These are phyloP conservation scores for Lentinula lateritia DNA, from an alignment of 768 basidiomycete genomes.

Conservation along the genomic window DNA sequence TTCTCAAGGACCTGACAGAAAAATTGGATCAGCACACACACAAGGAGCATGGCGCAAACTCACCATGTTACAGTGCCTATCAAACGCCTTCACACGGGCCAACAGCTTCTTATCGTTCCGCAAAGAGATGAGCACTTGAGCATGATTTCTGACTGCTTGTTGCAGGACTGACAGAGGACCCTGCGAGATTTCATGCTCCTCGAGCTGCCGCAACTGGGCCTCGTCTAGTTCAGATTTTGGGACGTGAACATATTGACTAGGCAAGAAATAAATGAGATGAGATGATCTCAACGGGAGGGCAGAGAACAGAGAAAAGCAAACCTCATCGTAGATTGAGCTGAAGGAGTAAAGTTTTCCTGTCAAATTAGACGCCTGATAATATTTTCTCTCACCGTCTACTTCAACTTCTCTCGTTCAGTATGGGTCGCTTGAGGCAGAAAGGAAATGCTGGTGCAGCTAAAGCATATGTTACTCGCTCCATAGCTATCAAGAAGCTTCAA, in stretches of 20 bases:
- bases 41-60: not conserved
- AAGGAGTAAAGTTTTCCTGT: not conserved
- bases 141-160: constrained; percentile 62
- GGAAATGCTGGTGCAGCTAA: constrained; percentile 90
- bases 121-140: constrained; percentile 80
- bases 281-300: not conserved
- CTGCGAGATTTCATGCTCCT: constrained; percentile 98
- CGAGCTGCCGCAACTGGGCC: constrained; percentile 89
- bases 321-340: not conserved
- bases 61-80: constrained; percentile 98
- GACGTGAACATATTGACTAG: constrained; percentile 93
- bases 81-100: constrained; percentile 96
- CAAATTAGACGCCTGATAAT: not conserved
- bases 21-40: not conserved
- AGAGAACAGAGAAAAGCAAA: not conserved
- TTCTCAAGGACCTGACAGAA: constrained; percentile 82
- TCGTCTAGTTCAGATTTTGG: constrained; percentile 98
- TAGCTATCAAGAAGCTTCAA: constrained; percentile 92
- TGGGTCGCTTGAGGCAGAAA: constrained; percentile 79
- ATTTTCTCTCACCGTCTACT: not conserved
- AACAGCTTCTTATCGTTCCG: constrained; percentile 98
- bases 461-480: constrained; percentile 85
- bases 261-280: not conserved
- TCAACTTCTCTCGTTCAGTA: constrained; percentile 18
- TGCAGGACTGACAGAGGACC: constrained; percentile 96